These are phyloP conservation scores for Geotrichum ghanense DNA, from an alignment of 805 yeast species.

Conservation along the genomic window DNA sequence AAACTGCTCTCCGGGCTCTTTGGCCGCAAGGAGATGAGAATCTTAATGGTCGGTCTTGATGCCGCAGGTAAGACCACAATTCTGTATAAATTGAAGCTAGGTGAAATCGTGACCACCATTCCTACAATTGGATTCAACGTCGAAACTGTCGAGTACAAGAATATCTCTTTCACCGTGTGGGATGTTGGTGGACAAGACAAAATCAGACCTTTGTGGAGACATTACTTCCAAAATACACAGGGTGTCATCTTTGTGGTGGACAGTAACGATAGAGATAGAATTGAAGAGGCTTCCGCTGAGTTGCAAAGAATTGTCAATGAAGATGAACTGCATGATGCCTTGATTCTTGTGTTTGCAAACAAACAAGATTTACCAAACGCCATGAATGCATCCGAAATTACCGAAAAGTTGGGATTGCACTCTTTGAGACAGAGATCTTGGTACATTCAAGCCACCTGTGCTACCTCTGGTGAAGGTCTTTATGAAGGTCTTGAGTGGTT, in stretches of 20 bases:
- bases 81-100: constrained; percentile 79
- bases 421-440: constrained; percentile 95
- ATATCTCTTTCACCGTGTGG: constrained; percentile 91
- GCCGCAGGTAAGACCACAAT: constrained; percentile 97
- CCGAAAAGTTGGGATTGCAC: constrained; percentile 88
- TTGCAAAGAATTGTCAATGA: constrained; percentile 93
- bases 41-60: constrained; percentile 94
- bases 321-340: constrained; percentile 91
- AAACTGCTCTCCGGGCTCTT: constrained; percentile 90
- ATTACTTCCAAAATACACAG: constrained; percentile 92
- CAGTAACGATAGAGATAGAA: constrained; percentile 92
- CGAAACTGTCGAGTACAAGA: constrained; percentile 89
- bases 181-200: constrained; percentile 99
- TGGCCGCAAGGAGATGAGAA: constrained; percentile 97
- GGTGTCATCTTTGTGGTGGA: constrained; percentile 94
- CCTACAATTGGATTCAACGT: constrained; percentile 94
- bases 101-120: constrained; percentile 86
- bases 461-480: constrained; percentile 94
- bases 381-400: constrained; percentile 93
- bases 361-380: constrained; percentile 97
- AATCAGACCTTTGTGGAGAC: constrained; percentile 96
- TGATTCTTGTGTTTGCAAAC: constrained; percentile 86
- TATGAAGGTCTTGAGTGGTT: constrained; percentile 95
- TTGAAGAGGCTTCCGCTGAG: constrained; percentile 92
- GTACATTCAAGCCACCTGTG: constrained; percentile 96